Conservation (phyloP, 306 rosid genomes). For the Castanea sativa region DNA sequence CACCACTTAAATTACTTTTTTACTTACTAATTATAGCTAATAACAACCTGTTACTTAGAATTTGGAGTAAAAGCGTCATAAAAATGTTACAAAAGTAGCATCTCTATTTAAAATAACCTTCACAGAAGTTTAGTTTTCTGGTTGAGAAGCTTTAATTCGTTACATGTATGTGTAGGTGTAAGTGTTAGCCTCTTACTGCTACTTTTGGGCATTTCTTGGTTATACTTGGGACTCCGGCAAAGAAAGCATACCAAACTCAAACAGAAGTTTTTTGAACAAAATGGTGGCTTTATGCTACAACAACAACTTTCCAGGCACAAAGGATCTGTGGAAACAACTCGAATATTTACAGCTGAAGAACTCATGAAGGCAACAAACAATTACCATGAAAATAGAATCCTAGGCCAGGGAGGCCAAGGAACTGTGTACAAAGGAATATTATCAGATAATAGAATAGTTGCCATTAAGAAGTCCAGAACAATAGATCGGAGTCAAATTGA, state of each 20-base stretch:
- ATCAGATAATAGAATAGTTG: background rate
- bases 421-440: constrained; percentile 38
- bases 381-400: constrained; percentile 16
- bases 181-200: background rate
- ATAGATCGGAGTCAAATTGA: constrained; percentile 27
- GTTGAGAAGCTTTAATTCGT: background rate
- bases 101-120: too few species aligned
- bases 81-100: too few species aligned
- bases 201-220: background rate
- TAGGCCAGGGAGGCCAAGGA: constrained; percentile 44
- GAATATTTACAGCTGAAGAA: constrained; percentile 23
- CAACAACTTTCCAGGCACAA: constrained; percentile 11
- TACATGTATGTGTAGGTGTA: constrained; percentile 3
- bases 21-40: too few species aligned
- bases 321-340: background rate
- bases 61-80: too few species aligned
- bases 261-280: constrained; percentile 28
- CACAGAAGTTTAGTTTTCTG: too few species aligned
- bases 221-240: constrained; percentile 14
- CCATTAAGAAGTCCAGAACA: constrained; percentile 39
- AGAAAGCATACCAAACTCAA: constrained; percentile 22
- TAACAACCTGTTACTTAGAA: too few species aligned
- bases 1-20: too few species aligned
- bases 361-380: constrained; percentile 42
- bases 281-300: constrained; percentile 36